Evolutionary conservation across 2,329 filamentous ascomycete species (phyloP).

Genomic region (Pyrenophora graminea): DNA sequence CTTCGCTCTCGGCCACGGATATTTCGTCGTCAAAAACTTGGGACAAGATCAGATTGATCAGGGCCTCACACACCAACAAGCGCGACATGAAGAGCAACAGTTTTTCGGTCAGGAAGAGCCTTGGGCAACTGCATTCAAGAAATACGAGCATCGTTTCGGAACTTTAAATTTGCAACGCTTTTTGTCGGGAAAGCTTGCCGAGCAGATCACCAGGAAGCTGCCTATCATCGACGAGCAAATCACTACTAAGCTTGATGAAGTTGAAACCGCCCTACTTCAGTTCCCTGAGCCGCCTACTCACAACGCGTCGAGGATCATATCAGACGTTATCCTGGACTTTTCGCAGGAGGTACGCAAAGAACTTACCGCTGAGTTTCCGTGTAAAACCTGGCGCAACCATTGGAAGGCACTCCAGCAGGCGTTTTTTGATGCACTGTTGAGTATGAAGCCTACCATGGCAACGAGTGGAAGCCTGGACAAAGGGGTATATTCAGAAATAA

Average conservation of each 20-base stretch:
- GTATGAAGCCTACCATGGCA: slow-evolving; percentile 34
- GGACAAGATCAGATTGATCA: slow-evolving; percentile 56
- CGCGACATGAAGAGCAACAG: slow-evolving; percentile 53
- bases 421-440: slow-evolving; percentile 54
- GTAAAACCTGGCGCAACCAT: slow-evolving; percentile 48
- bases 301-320: slow-evolving; percentile 70
- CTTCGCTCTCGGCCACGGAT: slow-evolving; percentile 72
- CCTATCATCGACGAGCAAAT: slow-evolving; percentile 54
- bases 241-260: slow-evolving; percentile 52
- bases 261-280: slow-evolving; percentile 59
- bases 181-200: slow-evolving; percentile 55
- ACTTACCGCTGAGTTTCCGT: slow-evolving; percentile 55
- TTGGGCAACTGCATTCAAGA: slow-evolving; percentile 52
- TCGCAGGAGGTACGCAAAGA: slow-evolving; percentile 58
- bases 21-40: slow-evolving; percentile 74
- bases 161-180: slow-evolving; percentile 55
- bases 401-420: slow-evolving; percentile 54
- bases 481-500: slow-evolving; percentile 11
- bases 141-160: slow-evolving; percentile 55
- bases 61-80: slow-evolving; percentile 51
- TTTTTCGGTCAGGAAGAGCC: slow-evolving; percentile 55
- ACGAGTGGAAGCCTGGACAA: slow-evolving; percentile 16
- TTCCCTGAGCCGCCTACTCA: slow-evolving; percentile 68
- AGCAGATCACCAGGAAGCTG: slow-evolving; percentile 47
- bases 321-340: slow-evolving; percentile 63